Evolutionary conservation across 768 basidiomycete species (phyloP).

Genomic region (Russula vinacea): DNA sequence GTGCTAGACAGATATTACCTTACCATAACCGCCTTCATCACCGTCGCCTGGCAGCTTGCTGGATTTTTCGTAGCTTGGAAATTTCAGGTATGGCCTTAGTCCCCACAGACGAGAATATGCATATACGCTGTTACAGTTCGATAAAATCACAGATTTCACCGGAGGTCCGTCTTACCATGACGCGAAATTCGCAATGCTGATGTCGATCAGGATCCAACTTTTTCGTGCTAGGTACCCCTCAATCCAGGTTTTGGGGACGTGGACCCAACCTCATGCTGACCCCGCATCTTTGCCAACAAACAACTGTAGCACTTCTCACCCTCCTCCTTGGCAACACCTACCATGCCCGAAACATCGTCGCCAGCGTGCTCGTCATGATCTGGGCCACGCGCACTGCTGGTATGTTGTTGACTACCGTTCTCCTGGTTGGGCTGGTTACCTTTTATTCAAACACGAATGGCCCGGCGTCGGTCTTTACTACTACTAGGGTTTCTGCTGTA

Average conservation of each 20-base stretch:
- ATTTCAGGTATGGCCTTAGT: slow-evolving; percentile 40
- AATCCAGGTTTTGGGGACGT: not conserved
- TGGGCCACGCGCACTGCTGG: slow-evolving; percentile 63
- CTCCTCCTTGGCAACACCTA: slow-evolving; percentile 60
- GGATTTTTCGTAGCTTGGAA: slow-evolving; percentile 69
- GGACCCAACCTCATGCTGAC: too few species aligned
- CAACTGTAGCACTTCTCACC: slow-evolving; percentile 51
- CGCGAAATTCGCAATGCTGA: not conserved
- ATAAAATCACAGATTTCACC: slow-evolving; percentile 17
- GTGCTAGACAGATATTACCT: slow-evolving; percentile 52
- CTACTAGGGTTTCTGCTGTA: slow-evolving; percentile 57
- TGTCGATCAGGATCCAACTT: slow-evolving; percentile 45
- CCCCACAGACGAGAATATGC: not conserved
- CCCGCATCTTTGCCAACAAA: too few species aligned
- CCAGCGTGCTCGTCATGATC: slow-evolving; percentile 58
- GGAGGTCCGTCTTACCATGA: slow-evolving; percentile 1
- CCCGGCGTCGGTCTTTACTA: too few species aligned
- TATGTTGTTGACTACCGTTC: slow-evolving; percentile 25
- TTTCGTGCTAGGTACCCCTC: slow-evolving; percentile 50
- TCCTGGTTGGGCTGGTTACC: not conserved
- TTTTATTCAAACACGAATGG: too few species aligned
- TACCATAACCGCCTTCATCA: slow-evolving; percentile 49
- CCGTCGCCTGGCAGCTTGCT: slow-evolving; percentile 53
- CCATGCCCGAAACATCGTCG: slow-evolving; percentile 56
- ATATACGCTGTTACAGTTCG: not conserved